Conservation (phyloP, 2,329 filamentous ascomycete species). For the Colletotrichum sp. region DNA sequence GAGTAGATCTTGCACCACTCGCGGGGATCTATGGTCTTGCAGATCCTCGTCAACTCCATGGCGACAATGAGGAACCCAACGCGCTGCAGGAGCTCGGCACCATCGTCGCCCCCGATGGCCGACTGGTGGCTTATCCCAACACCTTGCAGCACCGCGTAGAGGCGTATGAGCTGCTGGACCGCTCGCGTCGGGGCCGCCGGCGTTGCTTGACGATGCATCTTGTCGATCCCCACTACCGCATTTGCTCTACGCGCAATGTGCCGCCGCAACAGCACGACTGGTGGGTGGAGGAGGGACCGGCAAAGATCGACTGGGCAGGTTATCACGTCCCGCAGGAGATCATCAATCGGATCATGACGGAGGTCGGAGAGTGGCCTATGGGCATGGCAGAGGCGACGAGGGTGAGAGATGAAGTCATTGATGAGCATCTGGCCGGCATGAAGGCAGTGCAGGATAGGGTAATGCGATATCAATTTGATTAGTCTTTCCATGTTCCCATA, state of each 20-base stretch:
- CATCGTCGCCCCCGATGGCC: not conserved
- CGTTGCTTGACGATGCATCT: not conserved
- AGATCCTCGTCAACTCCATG: not conserved
- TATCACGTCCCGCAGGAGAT: not conserved
- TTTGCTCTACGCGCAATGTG: not conserved
- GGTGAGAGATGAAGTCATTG: not conserved
- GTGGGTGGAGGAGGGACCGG: not conserved
- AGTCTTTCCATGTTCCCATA: not conserved
- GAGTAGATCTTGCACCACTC: not conserved
- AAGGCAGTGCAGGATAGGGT: not conserved
- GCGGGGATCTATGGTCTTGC: not conserved
- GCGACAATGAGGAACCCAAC: not conserved
- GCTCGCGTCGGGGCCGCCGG: not conserved
- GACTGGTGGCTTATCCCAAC: not conserved
- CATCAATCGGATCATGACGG: not conserved
- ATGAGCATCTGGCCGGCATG: not conserved
- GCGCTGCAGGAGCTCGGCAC: not conserved
- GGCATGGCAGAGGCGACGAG: not conserved
- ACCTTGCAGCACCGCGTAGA: not conserved
- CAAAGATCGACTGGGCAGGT: not conserved
- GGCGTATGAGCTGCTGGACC: not conserved
- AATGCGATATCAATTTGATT: not conserved
- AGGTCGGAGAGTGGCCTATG: not conserved
- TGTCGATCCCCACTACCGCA: not conserved
- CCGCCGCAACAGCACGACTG: not conserved